Evolutionary conservation across 768 basidiomycete species (phyloP).

Genomic region (Phaffia australis): DNA sequence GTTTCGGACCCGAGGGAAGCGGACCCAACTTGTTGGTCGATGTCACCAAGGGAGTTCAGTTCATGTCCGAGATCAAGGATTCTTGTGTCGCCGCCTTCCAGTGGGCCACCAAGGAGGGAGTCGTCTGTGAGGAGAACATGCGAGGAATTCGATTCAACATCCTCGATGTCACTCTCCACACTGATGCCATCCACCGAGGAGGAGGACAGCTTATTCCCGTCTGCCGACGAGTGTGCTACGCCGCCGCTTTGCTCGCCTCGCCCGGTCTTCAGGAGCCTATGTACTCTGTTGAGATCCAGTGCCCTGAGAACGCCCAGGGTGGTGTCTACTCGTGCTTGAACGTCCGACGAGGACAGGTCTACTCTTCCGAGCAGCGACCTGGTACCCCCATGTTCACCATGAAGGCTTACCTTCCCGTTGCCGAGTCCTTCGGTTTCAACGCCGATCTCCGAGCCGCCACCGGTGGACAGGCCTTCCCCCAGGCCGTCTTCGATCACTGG

Average conservation of each 20-base stretch:
- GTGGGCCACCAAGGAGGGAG: conserved; percentile 99
- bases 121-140: conserved; percentile 94
- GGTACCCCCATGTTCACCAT: conserved; percentile 99
- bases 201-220: conserved; percentile 96
- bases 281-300: conserved; percentile 94
- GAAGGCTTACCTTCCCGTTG: conserved; percentile 54
- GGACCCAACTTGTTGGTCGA: conserved; percentile 95
- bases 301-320: conserved; percentile 92
- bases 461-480: conserved; percentile 96
- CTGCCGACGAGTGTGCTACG: conserved; percentile 90
- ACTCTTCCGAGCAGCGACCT: conserved; percentile 88
- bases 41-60: conserved; percentile 78
- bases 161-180: conserved; percentile 81
- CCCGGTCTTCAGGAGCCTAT: conserved; percentile 92
- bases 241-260: conserved; percentile 80
- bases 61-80: conserved; percentile 99
- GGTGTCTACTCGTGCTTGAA: conserved; percentile 78
- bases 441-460: conserved; percentile 86
- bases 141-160: conserved; percentile 95
- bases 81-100: conserved; percentile 98
- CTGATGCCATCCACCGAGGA: conserved; percentile 98
- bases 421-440: conserved; percentile 79
- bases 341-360: conserved; percentile 96
- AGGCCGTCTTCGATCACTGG: conserved; percentile 66
- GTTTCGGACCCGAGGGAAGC: conserved; percentile 96